Evolutionary conservation across 371 early-diverging fungal genomes (phyloP).

Genomic region (Mortierella sp.): DNA sequence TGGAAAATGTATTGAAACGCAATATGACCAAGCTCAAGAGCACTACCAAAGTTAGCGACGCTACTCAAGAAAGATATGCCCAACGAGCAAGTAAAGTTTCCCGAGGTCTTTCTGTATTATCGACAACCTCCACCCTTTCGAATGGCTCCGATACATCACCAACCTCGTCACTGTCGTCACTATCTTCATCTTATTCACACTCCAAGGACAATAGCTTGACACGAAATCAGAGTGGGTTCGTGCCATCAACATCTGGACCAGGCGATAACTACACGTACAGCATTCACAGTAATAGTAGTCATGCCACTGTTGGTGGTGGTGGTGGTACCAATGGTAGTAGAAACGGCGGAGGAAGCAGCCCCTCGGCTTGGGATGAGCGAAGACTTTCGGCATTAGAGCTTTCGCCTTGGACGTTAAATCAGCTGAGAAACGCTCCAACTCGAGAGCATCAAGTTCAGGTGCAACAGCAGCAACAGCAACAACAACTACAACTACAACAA

Average conservation of each 20-base stretch:
- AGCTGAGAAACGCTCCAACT: conserved; percentile 13
- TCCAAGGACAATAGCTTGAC: not conserved
- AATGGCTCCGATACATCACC: conserved; percentile 24
- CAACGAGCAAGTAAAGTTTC: conserved; percentile 3
- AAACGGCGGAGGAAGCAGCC: not conserved
- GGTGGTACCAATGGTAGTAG: not conserved
- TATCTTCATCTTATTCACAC: not conserved
- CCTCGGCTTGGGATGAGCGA: conserved; percentile 16
- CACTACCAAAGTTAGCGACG: not conserved
- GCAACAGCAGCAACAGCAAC: conserved; percentile 20
- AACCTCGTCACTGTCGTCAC: conserved; percentile 20
- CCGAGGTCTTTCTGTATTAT: conserved; percentile 33
- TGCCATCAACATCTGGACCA: conserved; percentile 1
- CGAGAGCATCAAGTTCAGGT: conserved; percentile 8
- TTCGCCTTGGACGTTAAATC: conserved; percentile 19
- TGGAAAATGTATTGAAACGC: conserved; percentile 22
- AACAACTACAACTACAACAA: no score
- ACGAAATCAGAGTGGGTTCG: conserved; percentile 4
- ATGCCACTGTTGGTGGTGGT: not conserved
- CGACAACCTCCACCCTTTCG: conserved; percentile 24
- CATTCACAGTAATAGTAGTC: conserved; percentile 19
- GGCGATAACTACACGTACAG: conserved; percentile 18
- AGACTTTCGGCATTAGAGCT: conserved; percentile 24
- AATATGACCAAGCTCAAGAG: conserved; percentile 23
- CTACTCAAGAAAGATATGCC: not conserved